Evolutionary conservation across 2,329 filamentous ascomycete genomes (phyloP).

Genomic region (Neonectria ditissima): DNA sequence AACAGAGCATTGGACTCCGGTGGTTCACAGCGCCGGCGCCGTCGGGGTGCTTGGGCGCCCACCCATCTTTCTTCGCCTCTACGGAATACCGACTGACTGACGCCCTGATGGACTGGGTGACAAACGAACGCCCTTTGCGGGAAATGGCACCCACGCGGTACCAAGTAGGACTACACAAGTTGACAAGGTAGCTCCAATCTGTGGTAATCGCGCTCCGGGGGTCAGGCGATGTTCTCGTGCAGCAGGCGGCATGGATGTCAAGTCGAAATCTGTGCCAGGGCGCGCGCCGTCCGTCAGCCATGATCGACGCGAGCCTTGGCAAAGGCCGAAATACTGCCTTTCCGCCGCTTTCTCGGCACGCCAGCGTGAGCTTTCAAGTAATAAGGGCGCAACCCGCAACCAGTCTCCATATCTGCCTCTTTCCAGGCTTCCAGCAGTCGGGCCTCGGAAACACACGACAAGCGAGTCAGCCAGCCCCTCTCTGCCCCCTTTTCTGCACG

Average conservation of each 20-base stretch:
- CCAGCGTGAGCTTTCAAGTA: too few species aligned
- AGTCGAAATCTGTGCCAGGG: slow-evolving; percentile 1
- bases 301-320: slow-evolving; percentile 19
- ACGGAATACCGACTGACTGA: slow-evolving; percentile 1
- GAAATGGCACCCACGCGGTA: neutral
- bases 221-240: slow-evolving; percentile 21
- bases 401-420: slow-evolving; percentile 5
- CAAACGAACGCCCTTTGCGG: slow-evolving; percentile 18
- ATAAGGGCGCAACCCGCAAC: slow-evolving; percentile 8
- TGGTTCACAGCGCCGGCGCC: slow-evolving; percentile 15
- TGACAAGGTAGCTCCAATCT: too few species aligned
- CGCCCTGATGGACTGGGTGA: neutral
- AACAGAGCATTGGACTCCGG: slow-evolving; percentile 20
- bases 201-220: slow-evolving; percentile 9
- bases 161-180: too few species aligned
- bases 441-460: neutral
- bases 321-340: neutral
- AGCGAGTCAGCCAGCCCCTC: slow-evolving; percentile 16
- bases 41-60: slow-evolving; percentile 5
- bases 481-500: slow-evolving; percentile 2
- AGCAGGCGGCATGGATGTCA: neutral
- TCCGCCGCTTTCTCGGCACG: neutral
- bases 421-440: slow-evolving; percentile 3
- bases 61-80: slow-evolving; percentile 9
- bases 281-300: slow-evolving; percentile 11